These are phyloP conservation scores for Phenoliferia sp. DNA, from an alignment of 1,284 basidiomycete species.

Conservation along the genomic window DNA sequence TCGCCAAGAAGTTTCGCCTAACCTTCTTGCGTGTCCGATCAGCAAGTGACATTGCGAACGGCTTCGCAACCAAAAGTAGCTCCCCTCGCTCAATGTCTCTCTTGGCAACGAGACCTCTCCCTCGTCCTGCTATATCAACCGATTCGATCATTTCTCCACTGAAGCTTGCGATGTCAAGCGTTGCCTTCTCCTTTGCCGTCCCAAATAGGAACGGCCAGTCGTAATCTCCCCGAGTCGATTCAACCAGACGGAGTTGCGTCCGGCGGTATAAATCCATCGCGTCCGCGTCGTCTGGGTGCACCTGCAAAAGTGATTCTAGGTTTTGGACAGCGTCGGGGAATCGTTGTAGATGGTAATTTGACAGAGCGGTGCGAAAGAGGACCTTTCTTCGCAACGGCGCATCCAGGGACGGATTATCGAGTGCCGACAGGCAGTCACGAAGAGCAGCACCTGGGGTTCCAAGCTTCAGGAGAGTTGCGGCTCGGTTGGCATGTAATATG, in stretches of 20 bases:
- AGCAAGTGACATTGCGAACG: slow-evolving; percentile 17
- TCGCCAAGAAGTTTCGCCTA: neutral
- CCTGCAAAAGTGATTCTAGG: neutral
- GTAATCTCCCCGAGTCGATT: slow-evolving; percentile 4
- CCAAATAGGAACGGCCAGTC: slow-evolving; percentile 4
- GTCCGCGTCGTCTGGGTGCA: neutral
- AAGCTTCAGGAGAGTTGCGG: slow-evolving; percentile 10
- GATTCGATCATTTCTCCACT: neutral
- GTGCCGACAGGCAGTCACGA: slow-evolving; percentile 1
- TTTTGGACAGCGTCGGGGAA: neutral
- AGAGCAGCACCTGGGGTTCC: neutral
- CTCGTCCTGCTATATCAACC: slow-evolving; percentile 4
- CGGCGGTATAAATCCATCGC: neutral
- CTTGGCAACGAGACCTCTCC: slow-evolving; percentile 24
- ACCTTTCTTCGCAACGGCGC: slow-evolving; percentile 2
- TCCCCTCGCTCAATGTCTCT: slow-evolving; percentile 19
- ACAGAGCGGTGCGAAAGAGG: slow-evolving; percentile 9
- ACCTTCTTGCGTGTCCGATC: neutral
- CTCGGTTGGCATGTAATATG: slow-evolving; percentile 13
- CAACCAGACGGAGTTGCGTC: neutral
- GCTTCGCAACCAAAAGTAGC: slow-evolving; percentile 25
- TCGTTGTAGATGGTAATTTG: slow-evolving; percentile 6
- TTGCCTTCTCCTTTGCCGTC: neutral
- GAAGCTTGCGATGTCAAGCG: slow-evolving; percentile 17
- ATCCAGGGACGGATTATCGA: neutral